Percentiles rank a stretch among this genome's conserved stretches.
phyloP scores from a whole-genome alignment of 768 basidiomycete species.

The Naganishia friedmannii region DNA sequence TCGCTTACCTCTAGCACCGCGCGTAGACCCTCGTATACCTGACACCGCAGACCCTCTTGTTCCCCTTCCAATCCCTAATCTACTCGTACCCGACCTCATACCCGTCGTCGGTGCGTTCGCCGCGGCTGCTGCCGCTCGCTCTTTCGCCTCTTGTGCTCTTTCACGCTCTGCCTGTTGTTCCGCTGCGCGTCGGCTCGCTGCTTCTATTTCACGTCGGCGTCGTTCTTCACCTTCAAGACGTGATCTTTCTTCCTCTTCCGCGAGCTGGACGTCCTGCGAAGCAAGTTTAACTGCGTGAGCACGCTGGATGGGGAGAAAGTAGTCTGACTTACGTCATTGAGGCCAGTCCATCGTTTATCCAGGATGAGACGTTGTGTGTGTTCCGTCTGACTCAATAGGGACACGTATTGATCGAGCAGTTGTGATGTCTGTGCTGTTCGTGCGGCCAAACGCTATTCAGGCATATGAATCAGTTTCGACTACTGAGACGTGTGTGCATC shows the following conservation, averaged over 20 bases:
- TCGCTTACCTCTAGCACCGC: conserved; percentile 14
- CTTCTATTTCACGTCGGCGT: neutral
- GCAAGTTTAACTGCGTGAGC: neutral
- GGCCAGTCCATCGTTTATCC: conserved; percentile 51
- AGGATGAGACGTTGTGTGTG: conserved; percentile 51
- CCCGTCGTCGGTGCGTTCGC: neutral
- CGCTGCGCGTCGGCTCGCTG: neutral
- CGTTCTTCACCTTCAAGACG: conserved; percentile 8
- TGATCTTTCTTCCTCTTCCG: conserved; percentile 12
- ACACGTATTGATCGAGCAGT: conserved; percentile 52
- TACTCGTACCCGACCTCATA: neutral
- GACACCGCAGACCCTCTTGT: conserved; percentile 3
- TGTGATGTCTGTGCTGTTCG: conserved; percentile 46
- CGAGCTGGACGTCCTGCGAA: neutral
- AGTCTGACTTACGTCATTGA: conserved; percentile 41
- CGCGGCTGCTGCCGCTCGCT: neutral
- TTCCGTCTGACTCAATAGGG: conserved; percentile 52
- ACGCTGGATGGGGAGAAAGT: neutral
- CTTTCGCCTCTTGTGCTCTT: conserved; percentile 11
- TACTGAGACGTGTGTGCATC: neutral
- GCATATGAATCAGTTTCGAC: neutral
- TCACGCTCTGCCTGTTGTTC: conserved; percentile 10
- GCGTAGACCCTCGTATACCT: neutral
- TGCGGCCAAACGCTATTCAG: conserved; percentile 38
- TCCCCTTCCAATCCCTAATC: neutral